phyloP scores from a whole-genome alignment of 148 eudicot genomes.

The Rhododendron molle region DNA sequence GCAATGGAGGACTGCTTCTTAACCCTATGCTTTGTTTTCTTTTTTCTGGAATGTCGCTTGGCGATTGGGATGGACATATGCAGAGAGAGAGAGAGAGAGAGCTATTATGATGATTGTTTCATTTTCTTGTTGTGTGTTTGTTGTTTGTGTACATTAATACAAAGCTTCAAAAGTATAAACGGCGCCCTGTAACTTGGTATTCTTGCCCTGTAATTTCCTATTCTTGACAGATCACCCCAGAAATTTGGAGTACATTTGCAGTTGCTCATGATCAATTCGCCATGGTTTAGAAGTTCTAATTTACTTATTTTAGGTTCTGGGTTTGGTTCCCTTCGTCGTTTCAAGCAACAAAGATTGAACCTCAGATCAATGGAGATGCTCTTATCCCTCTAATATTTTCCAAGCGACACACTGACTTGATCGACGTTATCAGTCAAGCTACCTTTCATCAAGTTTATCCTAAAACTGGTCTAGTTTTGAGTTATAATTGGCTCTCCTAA shows the following conservation, averaged over 20 bases:
- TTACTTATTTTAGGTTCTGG: not conserved
- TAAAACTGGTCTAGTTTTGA: no score
- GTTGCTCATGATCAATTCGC: not conserved
- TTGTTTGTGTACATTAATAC: conserved; percentile 7
- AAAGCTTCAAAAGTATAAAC: not conserved
- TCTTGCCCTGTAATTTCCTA: not conserved
- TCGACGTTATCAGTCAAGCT: no score
- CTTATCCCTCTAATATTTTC: no score
- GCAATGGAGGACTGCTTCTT: conserved; percentile 68
- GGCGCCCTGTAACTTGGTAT: not conserved
- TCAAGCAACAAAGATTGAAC: not conserved
- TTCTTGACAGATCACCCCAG: not conserved
- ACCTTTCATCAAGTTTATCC: no score
- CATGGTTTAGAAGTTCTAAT: not conserved
- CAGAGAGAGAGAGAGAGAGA: not conserved
- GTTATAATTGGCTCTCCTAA: not conserved
- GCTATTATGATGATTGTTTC: not conserved
- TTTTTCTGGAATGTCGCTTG: not conserved
- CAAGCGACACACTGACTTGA: no score
- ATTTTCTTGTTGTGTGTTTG: not conserved
- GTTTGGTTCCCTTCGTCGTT: not conserved
- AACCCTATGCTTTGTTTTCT: conserved; percentile 10
- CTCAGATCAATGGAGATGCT: not conserved
- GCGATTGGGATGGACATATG: not conserved
- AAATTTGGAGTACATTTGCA: not conserved